Percentiles rank a stretch among this genome's conserved stretches.
Conservation (phyloP, 495 filamentous ascomycete species). For the Aspergillus bridgeri region DNA sequence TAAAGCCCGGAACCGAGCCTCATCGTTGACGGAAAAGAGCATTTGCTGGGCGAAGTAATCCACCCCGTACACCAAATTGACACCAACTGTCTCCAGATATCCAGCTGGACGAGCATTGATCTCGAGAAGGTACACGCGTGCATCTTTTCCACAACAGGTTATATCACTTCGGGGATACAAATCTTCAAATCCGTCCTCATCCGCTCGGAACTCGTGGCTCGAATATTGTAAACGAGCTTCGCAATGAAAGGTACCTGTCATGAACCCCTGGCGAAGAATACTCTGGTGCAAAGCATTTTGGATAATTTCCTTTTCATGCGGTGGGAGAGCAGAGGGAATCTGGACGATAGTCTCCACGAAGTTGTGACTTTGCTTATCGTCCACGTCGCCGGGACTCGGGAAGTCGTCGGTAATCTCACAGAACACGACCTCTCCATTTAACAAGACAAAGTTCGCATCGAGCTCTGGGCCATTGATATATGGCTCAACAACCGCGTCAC, state of each 20-base stretch:
- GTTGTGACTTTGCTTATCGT: background rate
- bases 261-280: conserved; percentile 24
- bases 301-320: background rate
- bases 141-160: background rate
- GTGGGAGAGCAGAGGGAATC: conserved; percentile 2
- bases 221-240: conserved; percentile 36
- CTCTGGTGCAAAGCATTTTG: background rate
- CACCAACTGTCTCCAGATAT: conserved; percentile 19
- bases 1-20: background rate
- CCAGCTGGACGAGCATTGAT: conserved; percentile 6
- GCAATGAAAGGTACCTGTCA: conserved; percentile 33
- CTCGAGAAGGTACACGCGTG: conserved; percentile 5
- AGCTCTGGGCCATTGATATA: conserved; percentile 48
- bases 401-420: conserved; percentile 51
- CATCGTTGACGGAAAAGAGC: conserved; percentile 17
- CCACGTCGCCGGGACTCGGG: conserved; percentile 40
- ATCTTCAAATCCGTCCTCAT: conserved; percentile 11
- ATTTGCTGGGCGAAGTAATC: conserved; percentile 36
- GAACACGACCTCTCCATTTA: conserved; percentile 48
- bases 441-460: conserved; percentile 51
- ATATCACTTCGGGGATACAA: background rate
- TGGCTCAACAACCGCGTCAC: conserved; percentile 24
- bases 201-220: conserved; percentile 14
- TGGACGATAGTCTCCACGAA: conserved; percentile 1
- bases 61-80: conserved; percentile 35